Percentiles rank a stretch among this genome's conserved stretches.
Conservation (phyloP, 1,284 basidiomycete species). For the Trichosporon faecale region DNA sequence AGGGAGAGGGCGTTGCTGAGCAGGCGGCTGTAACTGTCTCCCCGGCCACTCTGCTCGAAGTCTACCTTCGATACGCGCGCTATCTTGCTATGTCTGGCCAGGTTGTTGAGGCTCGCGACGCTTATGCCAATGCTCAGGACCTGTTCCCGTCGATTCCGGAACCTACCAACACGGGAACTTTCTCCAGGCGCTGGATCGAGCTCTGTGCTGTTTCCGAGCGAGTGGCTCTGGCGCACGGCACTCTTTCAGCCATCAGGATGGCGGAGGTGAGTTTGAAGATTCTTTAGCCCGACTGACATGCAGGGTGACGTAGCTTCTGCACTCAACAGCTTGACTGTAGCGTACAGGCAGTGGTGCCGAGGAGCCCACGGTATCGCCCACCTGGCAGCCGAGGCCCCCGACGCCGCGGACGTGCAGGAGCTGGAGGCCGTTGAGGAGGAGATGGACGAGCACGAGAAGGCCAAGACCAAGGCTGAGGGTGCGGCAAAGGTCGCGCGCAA, state of each 20-base stretch:
- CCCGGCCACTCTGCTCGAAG: constrained; percentile 53
- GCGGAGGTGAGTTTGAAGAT: constrained; percentile 57
- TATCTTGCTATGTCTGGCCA: constrained; percentile 64
- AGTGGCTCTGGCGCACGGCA: constrained; percentile 66
- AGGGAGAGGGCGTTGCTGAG: background rate
- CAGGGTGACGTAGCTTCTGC: constrained; percentile 67
- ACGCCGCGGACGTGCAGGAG: constrained; percentile 33
- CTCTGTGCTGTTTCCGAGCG: constrained; percentile 64
- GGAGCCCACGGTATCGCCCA: constrained; percentile 69
- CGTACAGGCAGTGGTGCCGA: constrained; percentile 74
- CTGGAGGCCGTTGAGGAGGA: constrained; percentile 15
- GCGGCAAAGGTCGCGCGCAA: background rate
- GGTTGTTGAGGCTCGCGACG: constrained; percentile 56
- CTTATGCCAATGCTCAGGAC: constrained; percentile 33
- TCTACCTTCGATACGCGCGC: constrained; percentile 66
- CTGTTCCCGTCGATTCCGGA: constrained; percentile 53
- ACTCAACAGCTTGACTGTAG: constrained; percentile 64
- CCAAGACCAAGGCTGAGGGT: background rate
- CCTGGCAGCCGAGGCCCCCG: constrained; percentile 47
- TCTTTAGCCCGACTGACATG: background rate
- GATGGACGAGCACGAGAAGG: constrained; percentile 8
- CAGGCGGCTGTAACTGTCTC: constrained; percentile 18
- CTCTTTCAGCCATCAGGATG: constrained; percentile 66
- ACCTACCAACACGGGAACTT: constrained; percentile 49
- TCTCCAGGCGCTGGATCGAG: constrained; percentile 60